Conservation (phyloP, 176 grass and related monocot genomes). For the Avena insularis region DNA sequence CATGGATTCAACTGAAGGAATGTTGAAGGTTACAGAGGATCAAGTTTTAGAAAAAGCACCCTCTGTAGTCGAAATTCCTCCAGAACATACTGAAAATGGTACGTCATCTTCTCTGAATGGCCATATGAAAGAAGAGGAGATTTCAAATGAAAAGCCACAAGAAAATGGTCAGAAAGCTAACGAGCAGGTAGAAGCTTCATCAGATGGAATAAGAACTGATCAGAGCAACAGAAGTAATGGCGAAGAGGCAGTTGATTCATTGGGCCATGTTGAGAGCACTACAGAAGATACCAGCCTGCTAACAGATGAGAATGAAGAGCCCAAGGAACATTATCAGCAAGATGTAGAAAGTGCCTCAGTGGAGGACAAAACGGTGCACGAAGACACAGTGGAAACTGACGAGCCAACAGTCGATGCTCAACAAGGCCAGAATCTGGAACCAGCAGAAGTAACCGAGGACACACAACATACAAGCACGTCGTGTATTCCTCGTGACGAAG, state of each 20-base stretch:
- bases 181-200: background rate
- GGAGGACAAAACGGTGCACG: conserved; percentile 9
- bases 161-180: conserved; percentile 34
- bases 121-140: conserved; percentile 26
- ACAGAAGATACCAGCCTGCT: conserved; percentile 40
- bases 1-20: conserved; percentile 45
- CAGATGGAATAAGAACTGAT: conserved; percentile 22
- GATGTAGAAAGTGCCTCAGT: conserved; percentile 29
- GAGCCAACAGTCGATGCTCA: conserved; percentile 26
- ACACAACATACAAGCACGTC: conserved; percentile 28
- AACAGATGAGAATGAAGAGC: conserved; percentile 34
- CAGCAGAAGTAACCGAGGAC: conserved; percentile 32
- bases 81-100: conserved; percentile 43
- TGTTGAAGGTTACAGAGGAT: conserved; percentile 50
- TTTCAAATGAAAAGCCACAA: conserved; percentile 25
- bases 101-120: conserved; percentile 44
- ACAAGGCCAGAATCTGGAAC: conserved; percentile 35
- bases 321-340: conserved; percentile 26
- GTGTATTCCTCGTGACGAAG: conserved; percentile 13
- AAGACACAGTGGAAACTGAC: conserved; percentile 33
- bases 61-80: conserved; percentile 37
- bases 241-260: conserved; percentile 27
- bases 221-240: conserved; percentile 34
- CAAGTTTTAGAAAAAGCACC: conserved; percentile 49
- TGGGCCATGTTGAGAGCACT: conserved; percentile 40